Evolutionary conservation across 768 basidiomycete species (phyloP).

Genomic region (Hebeloma cylindrosporum): DNA sequence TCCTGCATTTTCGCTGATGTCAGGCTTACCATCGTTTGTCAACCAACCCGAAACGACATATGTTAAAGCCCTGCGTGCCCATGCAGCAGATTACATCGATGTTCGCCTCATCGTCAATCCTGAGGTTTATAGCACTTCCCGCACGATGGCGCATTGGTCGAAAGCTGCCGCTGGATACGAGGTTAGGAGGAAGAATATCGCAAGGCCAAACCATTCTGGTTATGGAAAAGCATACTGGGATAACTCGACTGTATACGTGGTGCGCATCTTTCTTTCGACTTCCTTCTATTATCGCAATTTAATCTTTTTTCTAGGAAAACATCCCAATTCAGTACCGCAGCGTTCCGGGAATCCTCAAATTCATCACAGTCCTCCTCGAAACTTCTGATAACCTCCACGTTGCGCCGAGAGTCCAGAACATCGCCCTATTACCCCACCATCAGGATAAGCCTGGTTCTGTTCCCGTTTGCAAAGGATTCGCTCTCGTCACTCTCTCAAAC

Average conservation of each 20-base stretch:
- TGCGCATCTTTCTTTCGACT: constrained; percentile 32
- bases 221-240: constrained; percentile 56
- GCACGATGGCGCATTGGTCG: constrained; percentile 28
- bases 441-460: constrained; percentile 53
- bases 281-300: not conserved
- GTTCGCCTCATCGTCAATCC: constrained; percentile 57
- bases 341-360: constrained; percentile 47
- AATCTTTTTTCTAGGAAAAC: constrained; percentile 54
- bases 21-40: constrained; percentile 18
- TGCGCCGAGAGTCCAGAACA: constrained; percentile 49
- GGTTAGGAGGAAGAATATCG: constrained; percentile 50
- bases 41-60: constrained; percentile 44
- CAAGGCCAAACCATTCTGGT: constrained; percentile 18
- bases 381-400: constrained; percentile 5
- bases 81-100: constrained; percentile 49
- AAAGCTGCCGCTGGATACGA: constrained; percentile 55
- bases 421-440: constrained; percentile 63
- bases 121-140: constrained; percentile 30
- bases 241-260: constrained; percentile 63
- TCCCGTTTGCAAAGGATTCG: constrained; percentile 74
- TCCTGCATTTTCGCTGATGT: constrained; percentile 29
- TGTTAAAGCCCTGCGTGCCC: constrained; percentile 59
- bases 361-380: constrained; percentile 39
- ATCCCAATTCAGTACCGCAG: constrained; percentile 57
- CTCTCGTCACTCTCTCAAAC: constrained; percentile 57